phyloP scores from a whole-genome alignment of 805 yeast species.

The Pichia membranifaciens region DNA sequence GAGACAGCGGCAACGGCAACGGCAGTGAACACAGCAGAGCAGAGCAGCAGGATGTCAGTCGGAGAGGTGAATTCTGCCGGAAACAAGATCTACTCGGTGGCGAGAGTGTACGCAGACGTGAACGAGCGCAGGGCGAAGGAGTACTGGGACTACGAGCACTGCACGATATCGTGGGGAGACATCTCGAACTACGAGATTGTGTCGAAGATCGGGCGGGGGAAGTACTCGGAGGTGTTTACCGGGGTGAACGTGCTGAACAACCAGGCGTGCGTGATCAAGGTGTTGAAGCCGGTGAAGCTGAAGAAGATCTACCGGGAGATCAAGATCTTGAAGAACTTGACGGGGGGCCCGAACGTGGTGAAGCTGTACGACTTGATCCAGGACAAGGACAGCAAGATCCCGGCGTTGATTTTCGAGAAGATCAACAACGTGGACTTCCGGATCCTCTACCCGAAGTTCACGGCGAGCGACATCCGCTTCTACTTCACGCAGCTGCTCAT shows the following conservation, averaged over 20 bases:
- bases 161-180: slow-evolving; percentile 75
- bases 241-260: slow-evolving; percentile 65
- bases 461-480: slow-evolving; percentile 67
- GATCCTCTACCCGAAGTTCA: slow-evolving; percentile 74
- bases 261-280: slow-evolving; percentile 76
- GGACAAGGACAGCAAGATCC: slow-evolving; percentile 79
- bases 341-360: slow-evolving; percentile 78
- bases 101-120: slow-evolving; percentile 79
- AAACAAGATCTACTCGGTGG: slow-evolving; percentile 27
- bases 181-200: slow-evolving; percentile 83
- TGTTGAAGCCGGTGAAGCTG: slow-evolving; percentile 85
- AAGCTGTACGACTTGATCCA: slow-evolving; percentile 77
- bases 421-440: slow-evolving; percentile 83
- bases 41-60: neutral
- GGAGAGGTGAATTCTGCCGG: slow-evolving; percentile 14
- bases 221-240: slow-evolving; percentile 88
- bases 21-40: neutral
- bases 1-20: too few species aligned
- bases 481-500: slow-evolving; percentile 77
- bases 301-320: slow-evolving; percentile 91
- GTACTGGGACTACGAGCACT: slow-evolving; percentile 77
- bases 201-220: slow-evolving; percentile 84
- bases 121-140: slow-evolving; percentile 67
- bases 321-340: slow-evolving; percentile 76
- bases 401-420: slow-evolving; percentile 82